These are phyloP conservation scores for Fusarium temperatum DNA, from an alignment of 2,329 filamentous ascomycete genomes.

Conservation along the genomic window DNA sequence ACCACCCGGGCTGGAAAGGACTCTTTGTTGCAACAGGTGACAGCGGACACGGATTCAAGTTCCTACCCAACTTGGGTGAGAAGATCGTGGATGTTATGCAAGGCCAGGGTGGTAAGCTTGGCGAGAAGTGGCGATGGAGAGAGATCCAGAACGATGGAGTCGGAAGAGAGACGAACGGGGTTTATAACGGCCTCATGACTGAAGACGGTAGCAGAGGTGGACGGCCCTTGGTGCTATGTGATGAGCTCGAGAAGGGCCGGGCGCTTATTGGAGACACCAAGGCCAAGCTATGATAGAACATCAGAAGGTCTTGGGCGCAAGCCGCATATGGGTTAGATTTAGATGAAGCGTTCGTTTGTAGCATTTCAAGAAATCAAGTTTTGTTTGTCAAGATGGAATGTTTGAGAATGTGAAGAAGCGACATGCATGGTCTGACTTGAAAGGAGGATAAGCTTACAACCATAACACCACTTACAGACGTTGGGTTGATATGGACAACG, in stretches of 20 bases:
- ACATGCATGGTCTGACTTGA: slow-evolving; percentile 2
- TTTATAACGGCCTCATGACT: slow-evolving; percentile 52
- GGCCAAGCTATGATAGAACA: slow-evolving; percentile 40
- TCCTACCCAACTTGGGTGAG: slow-evolving; percentile 71
- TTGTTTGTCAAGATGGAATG: not conserved
- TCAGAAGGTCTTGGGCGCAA: slow-evolving; percentile 10
- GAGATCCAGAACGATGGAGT: slow-evolving; percentile 54
- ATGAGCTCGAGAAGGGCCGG: slow-evolving; percentile 51
- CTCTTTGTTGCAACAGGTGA: slow-evolving; percentile 71
- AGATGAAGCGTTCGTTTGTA: slow-evolving; percentile 23
- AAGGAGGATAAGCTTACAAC: slow-evolving; percentile 8
- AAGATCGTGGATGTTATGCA: slow-evolving; percentile 67
- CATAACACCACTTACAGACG: slow-evolving; percentile 3
- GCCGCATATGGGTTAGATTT: slow-evolving; percentile 1
- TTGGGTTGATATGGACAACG: slow-evolving; percentile 12
- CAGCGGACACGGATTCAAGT: slow-evolving; percentile 75
- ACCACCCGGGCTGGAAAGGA: slow-evolving; percentile 68
- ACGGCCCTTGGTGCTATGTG: slow-evolving; percentile 54
- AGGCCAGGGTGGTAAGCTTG: slow-evolving; percentile 59
- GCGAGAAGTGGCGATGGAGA: slow-evolving; percentile 71
- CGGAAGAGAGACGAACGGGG: slow-evolving; percentile 48
- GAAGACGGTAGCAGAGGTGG: slow-evolving; percentile 65
- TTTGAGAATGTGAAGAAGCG: not conserved
- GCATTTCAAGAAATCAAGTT: slow-evolving; percentile 8
- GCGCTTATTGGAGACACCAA: slow-evolving; percentile 27